A percentile compares a stretch with the other conserved stretches of the same genome.
Evolutionary conservation across 2,329 filamentous ascomycete genomes (phyloP).

Genomic region (Exserohilum turcica): DNA sequence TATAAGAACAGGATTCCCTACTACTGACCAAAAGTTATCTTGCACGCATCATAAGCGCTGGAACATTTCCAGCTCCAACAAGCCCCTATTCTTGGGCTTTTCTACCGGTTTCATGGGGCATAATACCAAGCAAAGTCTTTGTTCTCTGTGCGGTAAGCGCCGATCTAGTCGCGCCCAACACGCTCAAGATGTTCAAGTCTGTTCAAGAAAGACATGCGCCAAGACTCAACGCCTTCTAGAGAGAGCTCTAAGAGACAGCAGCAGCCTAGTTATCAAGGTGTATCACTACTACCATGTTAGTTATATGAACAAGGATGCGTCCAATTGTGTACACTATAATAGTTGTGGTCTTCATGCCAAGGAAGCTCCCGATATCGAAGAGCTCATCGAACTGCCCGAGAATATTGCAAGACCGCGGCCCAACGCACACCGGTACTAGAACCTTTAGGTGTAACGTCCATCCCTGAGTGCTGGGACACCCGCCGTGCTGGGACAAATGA

Average conservation of each 20-base stretch:
- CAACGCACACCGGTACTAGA: neutral
- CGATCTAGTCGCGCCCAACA: neutral
- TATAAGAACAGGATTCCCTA: neutral
- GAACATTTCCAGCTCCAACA: neutral
- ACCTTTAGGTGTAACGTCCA: neutral
- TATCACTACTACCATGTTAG: slow-evolving; percentile 10
- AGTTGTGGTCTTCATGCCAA: neutral
- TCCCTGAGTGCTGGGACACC: slow-evolving; percentile 7
- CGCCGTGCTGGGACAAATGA: slow-evolving; percentile 5
- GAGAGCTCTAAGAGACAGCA: slow-evolving; percentile 1
- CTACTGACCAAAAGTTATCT: neutral
- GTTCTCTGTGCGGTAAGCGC: slow-evolving; percentile 9
- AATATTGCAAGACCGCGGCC: slow-evolving; percentile 2
- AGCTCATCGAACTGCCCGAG: neutral
- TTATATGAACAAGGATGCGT: slow-evolving; percentile 3
- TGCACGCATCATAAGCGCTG: neutral
- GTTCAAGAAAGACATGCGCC: slow-evolving; percentile 8
- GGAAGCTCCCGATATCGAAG: neutral
- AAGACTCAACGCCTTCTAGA: slow-evolving; percentile 5
- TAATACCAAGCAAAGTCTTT: neutral
- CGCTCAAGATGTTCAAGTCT: slow-evolving; percentile 6
- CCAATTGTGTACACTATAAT: slow-evolving; percentile 1
- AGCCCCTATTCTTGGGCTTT: neutral
- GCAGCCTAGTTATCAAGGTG: slow-evolving; percentile 7
- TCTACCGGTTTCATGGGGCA: neutral